A percentile compares a stretch with the other conserved stretches of the same genome.
These are phyloP conservation scores for Hibiscus trionum DNA, from an alignment of 345 rosid genomes.

Conservation along the genomic window DNA sequence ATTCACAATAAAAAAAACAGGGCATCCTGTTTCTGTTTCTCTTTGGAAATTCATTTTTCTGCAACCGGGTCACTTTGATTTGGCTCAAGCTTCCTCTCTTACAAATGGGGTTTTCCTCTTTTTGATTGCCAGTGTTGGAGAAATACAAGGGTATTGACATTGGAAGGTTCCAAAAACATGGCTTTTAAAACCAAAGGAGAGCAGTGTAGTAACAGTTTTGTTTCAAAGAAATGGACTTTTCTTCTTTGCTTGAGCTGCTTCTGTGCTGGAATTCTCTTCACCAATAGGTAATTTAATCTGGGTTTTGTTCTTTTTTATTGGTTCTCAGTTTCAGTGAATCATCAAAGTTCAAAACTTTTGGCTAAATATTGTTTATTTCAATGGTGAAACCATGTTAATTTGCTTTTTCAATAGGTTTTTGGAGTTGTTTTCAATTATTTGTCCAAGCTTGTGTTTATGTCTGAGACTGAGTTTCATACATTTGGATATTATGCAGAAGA, in stretches of 20 bases:
- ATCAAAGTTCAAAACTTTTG: neutral
- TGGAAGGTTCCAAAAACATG: conserved; percentile 47
- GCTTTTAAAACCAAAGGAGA: conserved; percentile 68
- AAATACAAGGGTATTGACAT: neutral
- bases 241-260: conserved; percentile 69
- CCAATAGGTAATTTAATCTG: conserved; percentile 49
- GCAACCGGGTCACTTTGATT: conserved; percentile 15
- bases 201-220: conserved; percentile 31
- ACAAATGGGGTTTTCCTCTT: conserved; percentile 14
- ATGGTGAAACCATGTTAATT: neutral
- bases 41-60: neutral
- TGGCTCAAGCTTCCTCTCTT: conserved; percentile 5
- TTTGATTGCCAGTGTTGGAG: neutral
- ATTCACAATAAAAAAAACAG: neutral
- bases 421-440: neutral
- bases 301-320: neutral
- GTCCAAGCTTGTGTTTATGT: neutral
- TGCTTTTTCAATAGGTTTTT: neutral
- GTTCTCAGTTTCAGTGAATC: neutral
- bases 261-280: conserved; percentile 80
- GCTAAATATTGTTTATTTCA: neutral
- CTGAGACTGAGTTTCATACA: neutral
- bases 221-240: conserved; percentile 68
- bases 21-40: conserved; percentile 14
- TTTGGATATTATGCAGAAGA: neutral